Percentiles rank a stretch among this genome's conserved stretches.
phyloP scores from a whole-genome alignment of 2,329 filamentous ascomycete species.

The Penicillium digitatum region DNA sequence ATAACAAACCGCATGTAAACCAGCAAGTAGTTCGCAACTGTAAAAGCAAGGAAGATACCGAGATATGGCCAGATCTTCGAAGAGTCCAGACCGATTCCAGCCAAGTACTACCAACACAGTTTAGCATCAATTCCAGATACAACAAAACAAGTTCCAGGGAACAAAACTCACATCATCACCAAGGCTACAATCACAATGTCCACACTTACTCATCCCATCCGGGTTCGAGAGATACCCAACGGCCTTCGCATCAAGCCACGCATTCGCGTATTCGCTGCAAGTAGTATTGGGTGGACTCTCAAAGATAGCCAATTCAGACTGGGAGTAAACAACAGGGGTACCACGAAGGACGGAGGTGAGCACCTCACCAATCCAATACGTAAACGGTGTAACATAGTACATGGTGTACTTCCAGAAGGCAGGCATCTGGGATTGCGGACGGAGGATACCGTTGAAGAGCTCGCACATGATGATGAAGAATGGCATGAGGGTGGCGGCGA shows the following conservation, averaged over 20 bases:
- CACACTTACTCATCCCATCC: conserved; percentile 61
- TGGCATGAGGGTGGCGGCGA: conserved; percentile 74
- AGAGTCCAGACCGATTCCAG: conserved; percentile 28
- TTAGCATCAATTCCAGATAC: conserved; percentile 1
- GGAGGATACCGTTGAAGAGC: conserved; percentile 82
- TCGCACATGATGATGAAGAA: conserved; percentile 79
- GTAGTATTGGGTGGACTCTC: conserved; percentile 60
- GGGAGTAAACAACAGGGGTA: conserved; percentile 58
- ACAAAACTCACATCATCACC: conserved; percentile 32
- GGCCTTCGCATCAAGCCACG: conserved; percentile 63
- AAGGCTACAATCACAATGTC: conserved; percentile 70
- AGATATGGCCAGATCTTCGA: conserved; percentile 37
- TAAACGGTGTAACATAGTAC: conserved; percentile 82
- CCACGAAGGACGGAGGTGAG: conserved; percentile 70
- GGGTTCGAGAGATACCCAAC: conserved; percentile 65
- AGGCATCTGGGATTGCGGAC: conserved; percentile 72
- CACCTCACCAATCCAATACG: conserved; percentile 74
- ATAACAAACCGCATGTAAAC: conserved; percentile 34
- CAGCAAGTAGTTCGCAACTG: conserved; percentile 33
- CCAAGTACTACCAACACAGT: conserved; percentile 25
- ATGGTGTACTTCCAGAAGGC: conserved; percentile 75
- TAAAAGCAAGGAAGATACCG: conserved; percentile 34
- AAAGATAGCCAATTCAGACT: conserved; percentile 65
- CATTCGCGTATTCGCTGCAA: conserved; percentile 69
- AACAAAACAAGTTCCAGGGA: not conserved